Conservation (phyloP, 441 rosid genomes). For the Bocquillonia castaneifolia region DNA sequence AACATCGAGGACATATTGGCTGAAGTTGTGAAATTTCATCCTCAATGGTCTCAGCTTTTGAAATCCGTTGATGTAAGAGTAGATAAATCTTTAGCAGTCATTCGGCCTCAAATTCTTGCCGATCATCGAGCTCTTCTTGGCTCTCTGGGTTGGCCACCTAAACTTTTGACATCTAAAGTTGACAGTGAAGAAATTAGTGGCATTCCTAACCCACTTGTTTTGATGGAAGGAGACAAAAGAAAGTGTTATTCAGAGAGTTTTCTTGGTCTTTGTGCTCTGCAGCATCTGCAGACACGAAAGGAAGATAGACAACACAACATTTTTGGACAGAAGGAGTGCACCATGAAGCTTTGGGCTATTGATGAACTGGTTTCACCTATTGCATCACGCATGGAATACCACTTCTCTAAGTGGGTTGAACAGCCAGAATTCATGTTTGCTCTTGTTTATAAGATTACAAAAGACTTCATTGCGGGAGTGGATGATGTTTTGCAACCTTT, state of each 20-base stretch:
- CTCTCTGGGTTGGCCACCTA: constrained; percentile 84
- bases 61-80: constrained; percentile 64
- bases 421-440: constrained; percentile 73
- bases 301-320: constrained; percentile 41
- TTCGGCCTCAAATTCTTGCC: constrained; percentile 59
- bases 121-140: constrained; percentile 72
- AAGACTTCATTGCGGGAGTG: constrained; percentile 58
- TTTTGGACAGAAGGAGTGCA: constrained; percentile 19
- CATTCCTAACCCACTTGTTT: constrained; percentile 57
- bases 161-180: constrained; percentile 37
- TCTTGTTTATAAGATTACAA: constrained; percentile 54
- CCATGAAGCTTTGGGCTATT: constrained; percentile 53
- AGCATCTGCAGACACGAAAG: constrained; percentile 50
- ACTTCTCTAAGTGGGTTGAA: constrained; percentile 66
- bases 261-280: constrained; percentile 65
- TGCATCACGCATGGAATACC: constrained; percentile 68
- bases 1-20: constrained; percentile 45
- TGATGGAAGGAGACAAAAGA: constrained; percentile 56
- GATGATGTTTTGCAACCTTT: constrained; percentile 78
- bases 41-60: constrained; percentile 56
- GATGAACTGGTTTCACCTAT: constrained; percentile 72
- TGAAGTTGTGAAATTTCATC: constrained; percentile 39
- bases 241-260: constrained; percentile 55
- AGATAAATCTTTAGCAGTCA: constrained; percentile 50
- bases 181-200: constrained; percentile 36